Conservation (phyloP, 2,329 filamentous ascomycete species). For the Phoma sp. region DNA sequence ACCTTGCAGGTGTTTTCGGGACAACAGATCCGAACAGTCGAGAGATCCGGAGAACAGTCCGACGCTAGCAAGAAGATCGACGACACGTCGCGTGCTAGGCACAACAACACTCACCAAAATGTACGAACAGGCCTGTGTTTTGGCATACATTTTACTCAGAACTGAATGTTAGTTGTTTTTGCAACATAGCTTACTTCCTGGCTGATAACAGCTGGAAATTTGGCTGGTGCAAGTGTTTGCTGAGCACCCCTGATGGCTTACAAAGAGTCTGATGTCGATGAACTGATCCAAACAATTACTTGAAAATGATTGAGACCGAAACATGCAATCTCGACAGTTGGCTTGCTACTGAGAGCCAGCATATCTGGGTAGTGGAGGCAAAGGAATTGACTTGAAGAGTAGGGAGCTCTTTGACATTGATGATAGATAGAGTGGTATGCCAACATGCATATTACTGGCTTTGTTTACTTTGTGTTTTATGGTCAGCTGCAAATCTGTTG, state of each 20-base stretch:
- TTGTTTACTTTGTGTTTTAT: too few relatives aligned
- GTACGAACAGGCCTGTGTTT: not conserved
- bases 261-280: constrained; percentile 5
- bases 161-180: too few relatives aligned
- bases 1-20: not conserved
- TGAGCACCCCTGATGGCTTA: constrained; percentile 1
- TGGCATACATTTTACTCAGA: too few relatives aligned
- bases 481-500: too few relatives aligned
- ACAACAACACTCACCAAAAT: not conserved
- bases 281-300: not conserved
- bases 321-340: too few relatives aligned
- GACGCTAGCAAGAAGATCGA: not conserved
- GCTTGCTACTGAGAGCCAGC: too few relatives aligned
- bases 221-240: not conserved
- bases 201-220: not conserved
- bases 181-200: not conserved
- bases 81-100: not conserved
- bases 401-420: too few relatives aligned
- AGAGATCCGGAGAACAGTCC: not conserved
- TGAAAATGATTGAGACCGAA: too few relatives aligned
- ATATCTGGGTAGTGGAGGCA: too few relatives aligned
- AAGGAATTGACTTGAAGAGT: too few relatives aligned
- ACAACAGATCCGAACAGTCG: not conserved
- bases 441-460: too few relatives aligned
- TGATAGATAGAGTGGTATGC: too few relatives aligned